Conservation (phyloP, 495 filamentous ascomycete genomes). For the Aspergillus indologenus region DNA sequence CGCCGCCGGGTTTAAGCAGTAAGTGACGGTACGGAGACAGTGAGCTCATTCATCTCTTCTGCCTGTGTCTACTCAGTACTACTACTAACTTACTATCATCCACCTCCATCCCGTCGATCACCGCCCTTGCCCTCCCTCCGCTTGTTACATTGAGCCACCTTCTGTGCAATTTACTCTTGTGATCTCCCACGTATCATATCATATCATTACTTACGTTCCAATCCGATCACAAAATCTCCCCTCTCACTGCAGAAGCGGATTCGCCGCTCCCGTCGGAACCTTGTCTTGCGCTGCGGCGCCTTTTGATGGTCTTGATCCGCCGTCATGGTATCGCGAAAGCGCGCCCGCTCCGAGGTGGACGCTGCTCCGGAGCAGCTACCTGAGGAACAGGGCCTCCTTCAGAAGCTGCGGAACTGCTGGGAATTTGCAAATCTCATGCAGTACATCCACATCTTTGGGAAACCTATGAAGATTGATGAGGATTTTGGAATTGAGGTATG, state of each 20-base stretch:
- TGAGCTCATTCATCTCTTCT: slow-evolving; percentile 38
- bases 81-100: no score
- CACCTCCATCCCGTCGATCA: slow-evolving; percentile 3
- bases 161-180: slow-evolving; percentile 5
- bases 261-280: slow-evolving; percentile 9
- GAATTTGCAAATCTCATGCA: slow-evolving; percentile 94
- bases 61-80: slow-evolving; percentile 13
- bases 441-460: slow-evolving; percentile 86
- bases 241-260: slow-evolving; percentile 1
- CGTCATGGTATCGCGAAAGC: slow-evolving; percentile 62
- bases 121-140: neutral
- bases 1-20: slow-evolving; percentile 2
- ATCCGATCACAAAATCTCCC: neutral
- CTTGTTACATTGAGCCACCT: neutral
- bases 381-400: slow-evolving; percentile 54
- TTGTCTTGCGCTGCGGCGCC: slow-evolving; percentile 24
- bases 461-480: slow-evolving; percentile 82
- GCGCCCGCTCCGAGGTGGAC: slow-evolving; percentile 67
- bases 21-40: no score
- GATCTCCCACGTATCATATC: neutral
- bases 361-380: slow-evolving; percentile 39
- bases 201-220: neutral
- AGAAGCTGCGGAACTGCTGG: slow-evolving; percentile 82
- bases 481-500: slow-evolving; percentile 82
- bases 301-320: slow-evolving; percentile 34